A percentile compares a stretch with the other conserved stretches of the same genome.
phyloP scores from a whole-genome alignment of 75 land plant genomes.

The Isoetes taiwanensis region DNA sequence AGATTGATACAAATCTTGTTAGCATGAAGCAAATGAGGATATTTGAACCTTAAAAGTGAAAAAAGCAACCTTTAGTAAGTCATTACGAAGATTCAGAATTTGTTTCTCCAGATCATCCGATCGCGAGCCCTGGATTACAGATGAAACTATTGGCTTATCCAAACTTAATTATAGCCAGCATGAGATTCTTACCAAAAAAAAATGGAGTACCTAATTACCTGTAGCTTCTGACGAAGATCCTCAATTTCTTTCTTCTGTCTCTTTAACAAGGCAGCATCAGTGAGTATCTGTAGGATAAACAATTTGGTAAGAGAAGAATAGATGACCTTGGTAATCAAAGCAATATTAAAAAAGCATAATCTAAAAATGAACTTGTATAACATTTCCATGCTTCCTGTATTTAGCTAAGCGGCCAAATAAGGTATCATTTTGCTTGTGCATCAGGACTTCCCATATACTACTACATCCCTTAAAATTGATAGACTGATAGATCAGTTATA shows the following conservation, averaged over 20 bases:
- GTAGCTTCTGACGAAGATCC: slow-evolving; percentile 67
- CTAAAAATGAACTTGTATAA: too few species aligned
- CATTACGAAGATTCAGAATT: slow-evolving; percentile 74
- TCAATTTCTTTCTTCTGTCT: slow-evolving; percentile 87
- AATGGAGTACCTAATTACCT: slow-evolving; percentile 31
- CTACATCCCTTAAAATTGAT: neutral
- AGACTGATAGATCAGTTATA: neutral
- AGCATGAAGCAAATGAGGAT: neutral
- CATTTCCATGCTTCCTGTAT: too few species aligned
- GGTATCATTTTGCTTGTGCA: too few species aligned
- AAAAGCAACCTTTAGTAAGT: slow-evolving; percentile 71
- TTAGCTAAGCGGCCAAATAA: neutral
- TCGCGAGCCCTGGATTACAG: slow-evolving; percentile 53
- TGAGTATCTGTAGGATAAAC: slow-evolving; percentile 45
- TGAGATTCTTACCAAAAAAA: neutral
- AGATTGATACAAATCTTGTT: neutral
- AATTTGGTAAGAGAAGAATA: slow-evolving; percentile 3
- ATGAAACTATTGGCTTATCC: neutral
- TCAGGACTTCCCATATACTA: neutral
- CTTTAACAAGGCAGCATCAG: slow-evolving; percentile 92
- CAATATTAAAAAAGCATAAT: neutral
- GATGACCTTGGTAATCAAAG: neutral
- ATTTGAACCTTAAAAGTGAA: neutral
- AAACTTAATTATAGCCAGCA: neutral
- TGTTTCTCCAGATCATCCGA: slow-evolving; percentile 82